Evolutionary conservation across 768 basidiomycete genomes (phyloP), one percentile per base, ranked within the genome.

Genomic region (Boletales sp.): DNA sequence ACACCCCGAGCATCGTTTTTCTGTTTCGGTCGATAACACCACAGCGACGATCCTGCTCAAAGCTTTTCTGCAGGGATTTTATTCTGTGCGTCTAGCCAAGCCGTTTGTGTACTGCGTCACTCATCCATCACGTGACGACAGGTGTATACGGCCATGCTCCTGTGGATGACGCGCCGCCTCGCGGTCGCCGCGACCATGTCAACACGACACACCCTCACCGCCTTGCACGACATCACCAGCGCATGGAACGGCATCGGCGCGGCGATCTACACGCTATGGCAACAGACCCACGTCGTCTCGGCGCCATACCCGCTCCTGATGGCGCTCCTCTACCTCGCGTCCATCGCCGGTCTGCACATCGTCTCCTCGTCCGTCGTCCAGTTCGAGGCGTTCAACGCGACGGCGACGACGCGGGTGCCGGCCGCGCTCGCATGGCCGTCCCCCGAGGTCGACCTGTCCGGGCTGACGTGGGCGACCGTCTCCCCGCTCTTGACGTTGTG

Each of bases 231-330:
- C n/a, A 46, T 51, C 7, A 41, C 33, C 2, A 28, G 46, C 7
- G 57, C 64, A 2, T 65, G 63, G 63, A 46, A 42, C 2, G 64
- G 64, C 4, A 48, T 65, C 34, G 64, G 64, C 5, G 52, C 64
- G 1, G 58, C 64, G 0, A 50, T 57, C 18, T 15, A 18, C 4
- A 28, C n/a, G 3, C 10, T 63, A 15, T 65, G 61, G 61, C 44
- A 55, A 9, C 64, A 65, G 45, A 57, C 44, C 13, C 42, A 47
- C 9, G 28, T 65, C 21, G 12, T 41, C 0, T 48, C 64, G 5
- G 39, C 56, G 1, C 49, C 54, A 0, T 35, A 6, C 1, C 25
- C 28, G 8, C 33, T 54, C n/a, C 14, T 56, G 12, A 21, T 38
- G 13, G 44, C 50, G 5, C 19, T 59, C 7, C 13, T 43, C 2